Conservation (phyloP, 169 alveolate species). For the Eimeria brunetti region DNA sequence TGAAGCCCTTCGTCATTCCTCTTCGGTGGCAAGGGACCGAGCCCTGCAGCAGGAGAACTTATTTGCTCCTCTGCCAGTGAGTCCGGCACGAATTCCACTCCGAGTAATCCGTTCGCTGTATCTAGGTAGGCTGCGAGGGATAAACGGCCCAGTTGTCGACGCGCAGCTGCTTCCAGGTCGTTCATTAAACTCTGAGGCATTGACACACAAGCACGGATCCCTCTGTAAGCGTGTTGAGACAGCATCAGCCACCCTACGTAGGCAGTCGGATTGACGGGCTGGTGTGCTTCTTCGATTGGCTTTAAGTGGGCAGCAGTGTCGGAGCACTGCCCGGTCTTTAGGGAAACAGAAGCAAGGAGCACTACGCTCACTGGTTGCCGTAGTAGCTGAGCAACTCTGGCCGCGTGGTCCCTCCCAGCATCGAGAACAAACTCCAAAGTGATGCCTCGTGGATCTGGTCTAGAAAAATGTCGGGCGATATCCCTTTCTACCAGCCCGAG, state of each 20-base stretch:
- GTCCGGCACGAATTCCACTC: constrained; percentile 49
- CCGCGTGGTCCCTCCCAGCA: constrained; percentile 74
- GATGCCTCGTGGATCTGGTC: constrained; percentile 75
- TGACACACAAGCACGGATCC: constrained; percentile 9
- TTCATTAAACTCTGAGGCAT: constrained; percentile 7
- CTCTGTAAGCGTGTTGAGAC: neutral
- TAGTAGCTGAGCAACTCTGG: constrained; percentile 51
- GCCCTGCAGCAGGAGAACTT: constrained; percentile 63
- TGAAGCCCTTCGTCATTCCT: constrained; percentile 52
- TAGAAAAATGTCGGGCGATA: constrained; percentile 32
- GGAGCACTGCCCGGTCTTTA: neutral
- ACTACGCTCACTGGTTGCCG: constrained; percentile 34
- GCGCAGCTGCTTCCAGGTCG: constrained; percentile 35
- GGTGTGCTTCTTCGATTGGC: neutral
- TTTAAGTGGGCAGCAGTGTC: neutral
- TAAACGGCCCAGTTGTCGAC: constrained; percentile 56
- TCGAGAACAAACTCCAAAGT: constrained; percentile 57
- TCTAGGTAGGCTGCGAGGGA: constrained; percentile 48
- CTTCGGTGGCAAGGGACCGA: constrained; percentile 50
- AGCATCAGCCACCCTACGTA: neutral
- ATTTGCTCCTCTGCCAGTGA: constrained; percentile 47
- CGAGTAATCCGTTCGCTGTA: constrained; percentile 11
- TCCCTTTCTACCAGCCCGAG: constrained; percentile 77
- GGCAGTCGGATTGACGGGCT: neutral
- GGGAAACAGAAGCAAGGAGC: neutral